Conservation (phyloP, 495 filamentous ascomycete species). For the Penicillium pulvis region DNA sequence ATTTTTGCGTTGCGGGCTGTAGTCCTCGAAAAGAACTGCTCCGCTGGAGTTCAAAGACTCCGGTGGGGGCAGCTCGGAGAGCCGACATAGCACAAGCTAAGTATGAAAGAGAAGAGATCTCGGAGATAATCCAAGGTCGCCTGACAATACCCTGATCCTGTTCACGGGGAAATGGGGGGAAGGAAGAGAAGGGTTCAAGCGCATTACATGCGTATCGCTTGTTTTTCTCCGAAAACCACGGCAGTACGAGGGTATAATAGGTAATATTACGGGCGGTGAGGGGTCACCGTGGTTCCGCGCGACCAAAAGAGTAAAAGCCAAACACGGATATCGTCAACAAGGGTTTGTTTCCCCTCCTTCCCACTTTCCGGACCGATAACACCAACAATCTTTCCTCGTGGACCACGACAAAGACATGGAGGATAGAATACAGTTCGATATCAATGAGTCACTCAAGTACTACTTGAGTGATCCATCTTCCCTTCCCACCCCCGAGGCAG, state of each 20-base stretch:
- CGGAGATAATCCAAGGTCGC: not conserved
- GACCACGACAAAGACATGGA: conserved; percentile 62
- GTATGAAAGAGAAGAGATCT: not conserved
- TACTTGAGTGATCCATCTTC: conserved; percentile 89
- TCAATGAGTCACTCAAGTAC: conserved; percentile 92
- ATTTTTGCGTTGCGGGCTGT: conserved; percentile 18
- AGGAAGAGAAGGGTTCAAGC: conserved; percentile 1
- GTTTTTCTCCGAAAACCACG: conserved; percentile 24
- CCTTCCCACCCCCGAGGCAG: conserved; percentile 85
- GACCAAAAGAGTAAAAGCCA: conserved; percentile 32
- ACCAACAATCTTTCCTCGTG: conserved; percentile 5
- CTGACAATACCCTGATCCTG: not conserved
- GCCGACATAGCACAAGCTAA: conserved; percentile 29
- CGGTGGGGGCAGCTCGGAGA: conserved; percentile 26
- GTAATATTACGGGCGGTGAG: conserved; percentile 22
- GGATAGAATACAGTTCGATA: conserved; percentile 76
- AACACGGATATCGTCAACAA: conserved; percentile 32
- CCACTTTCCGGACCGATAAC: conserved; percentile 9
- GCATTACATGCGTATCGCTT: conserved; percentile 6
- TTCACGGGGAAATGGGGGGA: not conserved
- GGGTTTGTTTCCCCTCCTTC: conserved; percentile 20
- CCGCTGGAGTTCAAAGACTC: conserved; percentile 29
- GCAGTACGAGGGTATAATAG: conserved; percentile 10
- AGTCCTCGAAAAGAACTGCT: conserved; percentile 18
- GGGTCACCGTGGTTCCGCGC: not conserved